A percentile compares a stretch with the other conserved stretches of the same genome.
Evolutionary conservation across 176 grass and related monocot species (phyloP).

Genomic region (Oryza officinalis): DNA sequence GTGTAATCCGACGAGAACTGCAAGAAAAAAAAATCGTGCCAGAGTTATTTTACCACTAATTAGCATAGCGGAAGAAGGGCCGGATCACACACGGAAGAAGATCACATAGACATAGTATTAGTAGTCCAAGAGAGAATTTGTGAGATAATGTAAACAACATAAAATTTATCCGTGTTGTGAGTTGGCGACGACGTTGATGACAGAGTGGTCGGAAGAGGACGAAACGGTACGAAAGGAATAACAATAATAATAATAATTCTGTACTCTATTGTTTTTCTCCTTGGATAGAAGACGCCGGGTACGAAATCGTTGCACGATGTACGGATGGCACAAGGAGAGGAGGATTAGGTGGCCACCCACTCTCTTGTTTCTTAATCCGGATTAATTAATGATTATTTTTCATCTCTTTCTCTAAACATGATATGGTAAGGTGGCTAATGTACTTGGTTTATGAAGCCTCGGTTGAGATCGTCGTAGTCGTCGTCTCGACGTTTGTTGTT

Average conservation of each 20-base stretch:
- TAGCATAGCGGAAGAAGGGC: not conserved
- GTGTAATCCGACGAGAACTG: not conserved
- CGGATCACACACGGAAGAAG: not conserved
- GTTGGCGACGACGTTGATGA: not conserved
- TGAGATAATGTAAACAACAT: not conserved
- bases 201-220: not conserved
- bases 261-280: not conserved
- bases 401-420: too few species aligned
- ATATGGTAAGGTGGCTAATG: not conserved
- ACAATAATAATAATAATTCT: too few species aligned
- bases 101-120: not conserved
- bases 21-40: not conserved
- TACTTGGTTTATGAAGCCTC: too few species aligned
- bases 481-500: too few species aligned
- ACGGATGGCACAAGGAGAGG: conserved; percentile 19
- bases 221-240: not conserved
- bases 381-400: not conserved
- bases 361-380: not conserved
- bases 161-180: not conserved
- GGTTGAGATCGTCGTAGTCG: too few species aligned
- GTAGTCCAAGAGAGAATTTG: not conserved
- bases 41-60: not conserved
- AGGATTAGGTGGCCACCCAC: conserved; percentile 6
- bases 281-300: not conserved
- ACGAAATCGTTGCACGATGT: not conserved